Conservation (phyloP, 1,139 yeast genomes). For the Kluyveromyces sp. region DNA sequence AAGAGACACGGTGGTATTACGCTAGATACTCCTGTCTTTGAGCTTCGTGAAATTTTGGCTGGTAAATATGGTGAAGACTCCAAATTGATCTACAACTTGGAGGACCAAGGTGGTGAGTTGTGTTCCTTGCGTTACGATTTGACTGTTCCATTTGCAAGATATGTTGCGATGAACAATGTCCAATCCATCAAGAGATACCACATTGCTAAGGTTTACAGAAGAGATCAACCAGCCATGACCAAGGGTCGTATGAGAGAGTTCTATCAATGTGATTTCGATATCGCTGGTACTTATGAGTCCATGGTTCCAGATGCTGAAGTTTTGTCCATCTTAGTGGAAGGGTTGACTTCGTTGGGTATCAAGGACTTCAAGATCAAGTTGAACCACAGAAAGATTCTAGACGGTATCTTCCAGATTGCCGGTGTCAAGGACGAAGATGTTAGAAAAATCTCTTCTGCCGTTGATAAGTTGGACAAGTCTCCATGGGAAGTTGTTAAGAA, state of each 20-base stretch:
- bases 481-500: conserved; percentile 93
- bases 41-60: conserved; percentile 84
- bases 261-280: conserved; percentile 95
- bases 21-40: conserved; percentile 96
- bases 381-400: conserved; percentile 90
- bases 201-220: conserved; percentile 94
- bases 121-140: conserved; percentile 91
- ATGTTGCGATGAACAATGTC: conserved; percentile 88
- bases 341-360: conserved; percentile 75
- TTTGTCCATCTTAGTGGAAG: conserved; percentile 73
- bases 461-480: conserved; percentile 86
- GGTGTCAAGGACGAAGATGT: conserved; percentile 94
- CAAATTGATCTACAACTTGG: conserved; percentile 85
- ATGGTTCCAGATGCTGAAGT: conserved; percentile 97
- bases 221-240: conserved; percentile 99
- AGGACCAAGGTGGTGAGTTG: conserved; percentile 97
- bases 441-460: conserved; percentile 87
- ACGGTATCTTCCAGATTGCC: conserved; percentile 90
- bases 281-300: conserved; percentile 84
- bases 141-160: conserved; percentile 96
- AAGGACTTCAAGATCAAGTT: conserved; percentile 82
- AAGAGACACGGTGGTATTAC: conserved; percentile 97
- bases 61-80: conserved; percentile 99
- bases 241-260: conserved; percentile 99
- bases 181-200: conserved; percentile 88